phyloP scores from a whole-genome alignment of 1,139 yeast species.

The Saccharomycopsis crataegensis region DNA sequence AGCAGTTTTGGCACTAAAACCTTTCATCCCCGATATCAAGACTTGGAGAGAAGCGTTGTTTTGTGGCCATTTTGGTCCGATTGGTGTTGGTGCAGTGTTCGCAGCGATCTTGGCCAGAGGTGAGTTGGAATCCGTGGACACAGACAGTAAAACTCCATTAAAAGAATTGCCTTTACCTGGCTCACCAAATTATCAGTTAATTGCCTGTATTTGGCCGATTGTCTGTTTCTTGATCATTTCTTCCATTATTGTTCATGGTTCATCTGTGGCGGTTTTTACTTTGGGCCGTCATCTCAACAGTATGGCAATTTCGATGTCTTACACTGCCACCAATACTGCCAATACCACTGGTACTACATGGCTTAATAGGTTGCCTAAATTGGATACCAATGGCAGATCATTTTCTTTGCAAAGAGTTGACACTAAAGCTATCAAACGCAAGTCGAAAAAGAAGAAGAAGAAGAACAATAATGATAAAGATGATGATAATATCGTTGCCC shows the following conservation, averaged over 20 bases:
- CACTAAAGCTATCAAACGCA: constrained; percentile 38
- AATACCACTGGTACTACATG: constrained; percentile 47
- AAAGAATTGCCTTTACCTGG: constrained; percentile 44
- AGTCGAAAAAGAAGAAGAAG: constrained; percentile 15
- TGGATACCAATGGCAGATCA: constrained; percentile 65
- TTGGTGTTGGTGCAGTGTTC: constrained; percentile 95
- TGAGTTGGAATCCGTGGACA: constrained; percentile 54
- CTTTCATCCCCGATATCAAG: constrained; percentile 83
- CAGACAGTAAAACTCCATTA: constrained; percentile 56
- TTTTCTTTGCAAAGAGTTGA: constrained; percentile 78
- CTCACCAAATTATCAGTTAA: constrained; percentile 57
- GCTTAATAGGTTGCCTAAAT: constrained; percentile 80
- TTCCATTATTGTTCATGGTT: constrained; percentile 91
- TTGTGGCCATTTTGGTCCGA: constrained; percentile 97
- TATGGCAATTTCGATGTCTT: constrained; percentile 88
- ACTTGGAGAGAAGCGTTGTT: constrained; percentile 94
- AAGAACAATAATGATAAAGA: background rate
- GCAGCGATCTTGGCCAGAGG: constrained; percentile 80
- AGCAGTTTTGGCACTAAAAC: constrained; percentile 70
- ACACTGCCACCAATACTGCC: constrained; percentile 45
- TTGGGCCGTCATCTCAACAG: constrained; percentile 85
- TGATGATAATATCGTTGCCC: background rate
- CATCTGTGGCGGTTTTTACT: constrained; percentile 90
- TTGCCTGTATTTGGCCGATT: constrained; percentile 83
- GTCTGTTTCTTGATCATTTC: constrained; percentile 78